A percentile compares a stretch with the other conserved stretches of the same genome.
phyloP scores from a whole-genome alignment of 1,284 basidiomycete genomes.

The Athelia psychrophila region DNA sequence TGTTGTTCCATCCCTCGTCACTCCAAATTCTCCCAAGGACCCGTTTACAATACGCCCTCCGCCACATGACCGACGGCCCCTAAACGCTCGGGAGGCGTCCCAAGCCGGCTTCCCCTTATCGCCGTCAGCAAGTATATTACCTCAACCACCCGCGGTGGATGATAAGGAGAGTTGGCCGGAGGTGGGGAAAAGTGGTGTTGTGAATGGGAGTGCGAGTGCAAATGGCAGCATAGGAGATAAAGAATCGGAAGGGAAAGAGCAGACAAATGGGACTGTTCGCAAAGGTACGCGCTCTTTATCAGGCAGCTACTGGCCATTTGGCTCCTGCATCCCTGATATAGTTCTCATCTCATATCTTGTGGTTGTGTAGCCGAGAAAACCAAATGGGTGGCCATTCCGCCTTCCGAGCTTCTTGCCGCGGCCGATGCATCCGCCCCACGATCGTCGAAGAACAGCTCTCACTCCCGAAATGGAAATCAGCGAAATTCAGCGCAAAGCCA shows the following conservation, averaged over 20 bases:
- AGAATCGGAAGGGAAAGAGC: constrained; percentile 10
- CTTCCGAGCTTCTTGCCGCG: constrained; percentile 53
- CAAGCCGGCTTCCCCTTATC: too few species aligned
- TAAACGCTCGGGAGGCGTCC: too few species aligned
- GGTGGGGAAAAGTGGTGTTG: constrained; percentile 32
- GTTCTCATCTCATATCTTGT: background rate
- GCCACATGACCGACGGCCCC: too few species aligned
- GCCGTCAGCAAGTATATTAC: too few species aligned
- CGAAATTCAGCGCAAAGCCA: constrained; percentile 9
- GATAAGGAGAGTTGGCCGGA: constrained; percentile 49
- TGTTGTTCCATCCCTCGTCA: too few species aligned
- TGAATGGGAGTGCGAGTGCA: background rate
- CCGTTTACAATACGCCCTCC: constrained; percentile 38
- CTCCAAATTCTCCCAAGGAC: constrained; percentile 25
- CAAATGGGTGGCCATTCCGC: constrained; percentile 59
- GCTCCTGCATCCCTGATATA: background rate
- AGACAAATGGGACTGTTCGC: constrained; percentile 13
- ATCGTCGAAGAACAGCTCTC: constrained; percentile 12
- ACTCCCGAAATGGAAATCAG: constrained; percentile 8
- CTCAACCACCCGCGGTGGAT: constrained; percentile 14
- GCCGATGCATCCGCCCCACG: constrained; percentile 38
- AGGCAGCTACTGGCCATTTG: constrained; percentile 4
- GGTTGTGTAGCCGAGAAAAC: constrained; percentile 44
- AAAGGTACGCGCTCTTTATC: constrained; percentile 43
- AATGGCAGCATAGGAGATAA: constrained; percentile 9